These are phyloP conservation scores for Trifolium fragiferum DNA, from an alignment of 306 rosid genomes.

Conservation along the genomic window DNA sequence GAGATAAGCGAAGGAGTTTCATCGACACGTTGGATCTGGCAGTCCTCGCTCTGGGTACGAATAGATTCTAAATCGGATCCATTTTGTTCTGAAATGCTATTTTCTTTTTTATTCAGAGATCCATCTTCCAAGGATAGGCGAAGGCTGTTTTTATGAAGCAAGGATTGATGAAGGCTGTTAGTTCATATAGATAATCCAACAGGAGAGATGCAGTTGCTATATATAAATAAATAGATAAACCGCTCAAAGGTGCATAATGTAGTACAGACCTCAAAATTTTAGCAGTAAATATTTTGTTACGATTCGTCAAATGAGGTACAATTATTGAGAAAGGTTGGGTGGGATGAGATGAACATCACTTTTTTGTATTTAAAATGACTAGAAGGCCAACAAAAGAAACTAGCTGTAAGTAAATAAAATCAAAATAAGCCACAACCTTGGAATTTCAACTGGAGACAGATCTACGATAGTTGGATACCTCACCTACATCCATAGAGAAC, in stretches of 20 bases:
- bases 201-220: slow-evolving; percentile 29
- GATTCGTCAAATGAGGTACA: slow-evolving; percentile 14
- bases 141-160: slow-evolving; percentile 53
- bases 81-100: slow-evolving; percentile 50
- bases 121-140: slow-evolving; percentile 59
- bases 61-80: slow-evolving; percentile 51
- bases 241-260: slow-evolving; percentile 13
- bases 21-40: slow-evolving; percentile 45
- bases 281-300: slow-evolving; percentile 22
- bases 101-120: slow-evolving; percentile 48
- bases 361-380: slow-evolving; percentile 4
- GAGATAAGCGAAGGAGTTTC: slow-evolving; percentile 76
- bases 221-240: slow-evolving; percentile 26
- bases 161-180: slow-evolving; percentile 65
- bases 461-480: slow-evolving; percentile 79
- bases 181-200: slow-evolving; percentile 43
- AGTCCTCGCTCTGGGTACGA: slow-evolving; percentile 53
- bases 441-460: slow-evolving; percentile 70
- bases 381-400: slow-evolving; percentile 19
- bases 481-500: slow-evolving; percentile 68
- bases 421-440: slow-evolving; percentile 61
- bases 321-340: slow-evolving; percentile 5
- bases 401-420: slow-evolving; percentile 34
- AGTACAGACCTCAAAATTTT: slow-evolving; percentile 17
- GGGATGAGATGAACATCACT: slow-evolving; percentile 6